These are phyloP conservation scores for Ogataea trehaloabstinens DNA, from an alignment of 805 yeast genomes.

Conservation along the genomic window DNA sequence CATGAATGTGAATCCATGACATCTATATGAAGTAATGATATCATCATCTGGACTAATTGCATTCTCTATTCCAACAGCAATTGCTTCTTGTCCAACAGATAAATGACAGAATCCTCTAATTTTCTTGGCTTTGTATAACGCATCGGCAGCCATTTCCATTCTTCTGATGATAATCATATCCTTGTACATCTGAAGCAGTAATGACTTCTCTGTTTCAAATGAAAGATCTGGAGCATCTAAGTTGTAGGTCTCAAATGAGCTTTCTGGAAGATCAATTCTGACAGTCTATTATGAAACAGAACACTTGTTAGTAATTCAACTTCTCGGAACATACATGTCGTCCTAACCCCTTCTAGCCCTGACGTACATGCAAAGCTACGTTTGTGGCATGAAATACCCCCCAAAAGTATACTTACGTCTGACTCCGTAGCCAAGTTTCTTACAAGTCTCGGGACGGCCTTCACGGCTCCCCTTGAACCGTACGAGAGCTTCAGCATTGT, in stretches of 20 bases:
- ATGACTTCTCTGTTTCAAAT: constrained; percentile 77
- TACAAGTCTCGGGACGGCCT: constrained; percentile 19
- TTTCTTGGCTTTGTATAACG: constrained; percentile 96
- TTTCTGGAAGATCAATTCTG: constrained; percentile 65
- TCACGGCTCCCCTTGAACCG: constrained; percentile 14
- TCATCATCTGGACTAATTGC: constrained; percentile 86
- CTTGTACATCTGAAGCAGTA: constrained; percentile 88
- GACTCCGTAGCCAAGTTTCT: constrained; percentile 33
- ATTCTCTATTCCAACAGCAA: constrained; percentile 97
- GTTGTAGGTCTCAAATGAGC: constrained; percentile 83
- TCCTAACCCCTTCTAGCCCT: too few species aligned
- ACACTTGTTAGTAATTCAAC: constrained; percentile 4
- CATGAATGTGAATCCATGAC: constrained; percentile 97
- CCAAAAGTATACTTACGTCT: constrained; percentile 31
- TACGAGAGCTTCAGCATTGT: constrained; percentile 24
- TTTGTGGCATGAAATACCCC: too few species aligned
- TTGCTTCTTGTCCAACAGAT: constrained; percentile 98
- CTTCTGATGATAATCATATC: constrained; percentile 93
- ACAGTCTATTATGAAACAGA: constrained; percentile 24
- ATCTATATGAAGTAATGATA: constrained; percentile 94
- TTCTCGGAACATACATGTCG: too few species aligned
- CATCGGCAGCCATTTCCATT: constrained; percentile 99
- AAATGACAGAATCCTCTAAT: constrained; percentile 99
- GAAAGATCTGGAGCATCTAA: constrained; percentile 67
- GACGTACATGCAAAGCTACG: too few species aligned